These are phyloP conservation scores for Penicillium sp. DNA, from an alignment of 2,329 filamentous ascomycete species.

Conservation along the genomic window DNA sequence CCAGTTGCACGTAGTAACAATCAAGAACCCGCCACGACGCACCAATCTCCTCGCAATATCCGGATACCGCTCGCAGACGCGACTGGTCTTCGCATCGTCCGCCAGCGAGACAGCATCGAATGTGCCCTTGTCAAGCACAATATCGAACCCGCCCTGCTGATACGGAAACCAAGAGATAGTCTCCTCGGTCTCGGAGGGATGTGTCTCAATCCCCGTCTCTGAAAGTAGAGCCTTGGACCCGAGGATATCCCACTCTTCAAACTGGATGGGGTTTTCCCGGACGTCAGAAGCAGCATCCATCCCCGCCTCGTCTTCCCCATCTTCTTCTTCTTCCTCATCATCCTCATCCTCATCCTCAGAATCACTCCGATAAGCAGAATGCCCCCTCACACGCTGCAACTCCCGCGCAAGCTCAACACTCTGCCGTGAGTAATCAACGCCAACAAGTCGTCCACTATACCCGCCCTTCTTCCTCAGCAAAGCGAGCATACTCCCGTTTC, in stretches of 20 bases:
- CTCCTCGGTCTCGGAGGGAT: neutral
- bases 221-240: conserved; percentile 31
- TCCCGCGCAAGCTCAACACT: conserved; percentile 70
- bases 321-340: conserved; percentile 38
- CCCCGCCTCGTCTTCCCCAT: conserved; percentile 19
- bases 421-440: conserved; percentile 78
- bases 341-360: conserved; percentile 44
- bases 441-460: conserved; percentile 69
- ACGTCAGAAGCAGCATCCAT: neutral
- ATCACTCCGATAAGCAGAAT: conserved; percentile 35
- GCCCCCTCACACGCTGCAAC: conserved; percentile 49
- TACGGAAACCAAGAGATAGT: conserved; percentile 40
- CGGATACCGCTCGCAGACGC: conserved; percentile 72
- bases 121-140: conserved; percentile 95
- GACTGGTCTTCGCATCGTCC: conserved; percentile 37
- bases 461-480: conserved; percentile 62
- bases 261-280: conserved; percentile 39
- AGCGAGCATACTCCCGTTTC: conserved; percentile 89
- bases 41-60: conserved; percentile 66
- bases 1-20: conserved; percentile 98
- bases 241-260: conserved; percentile 65
- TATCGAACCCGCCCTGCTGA: conserved; percentile 65
- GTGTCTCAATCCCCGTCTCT: conserved; percentile 32
- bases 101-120: conserved; percentile 89
- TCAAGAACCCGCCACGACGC: conserved; percentile 65